A percentile compares a stretch with the other conserved stretches of the same genome.
Conservation (phyloP, 257 asterid genomes). For the Haberlea rhodopensis region DNA sequence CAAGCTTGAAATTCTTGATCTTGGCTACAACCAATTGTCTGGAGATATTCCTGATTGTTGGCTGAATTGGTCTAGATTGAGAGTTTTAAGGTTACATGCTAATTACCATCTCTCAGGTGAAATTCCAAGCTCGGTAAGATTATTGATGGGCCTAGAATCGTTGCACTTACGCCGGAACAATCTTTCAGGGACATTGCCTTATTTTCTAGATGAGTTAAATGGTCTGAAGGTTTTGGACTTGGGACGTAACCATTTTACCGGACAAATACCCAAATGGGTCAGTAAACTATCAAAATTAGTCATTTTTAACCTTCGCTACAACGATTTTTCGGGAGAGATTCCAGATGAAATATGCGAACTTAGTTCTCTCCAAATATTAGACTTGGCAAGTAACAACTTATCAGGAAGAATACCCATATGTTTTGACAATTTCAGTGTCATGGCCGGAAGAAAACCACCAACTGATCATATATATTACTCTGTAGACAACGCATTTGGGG, state of each 20-base stretch:
- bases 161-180: conserved; percentile 34
- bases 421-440: conserved; percentile 23
- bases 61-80: conserved; percentile 28
- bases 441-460: conserved; percentile 21
- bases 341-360: conserved; percentile 32
- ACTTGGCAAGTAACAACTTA: conserved; percentile 31
- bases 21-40: conserved; percentile 26
- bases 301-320: conserved; percentile 29
- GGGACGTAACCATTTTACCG: conserved; percentile 25
- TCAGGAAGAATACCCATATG: conserved; percentile 36
- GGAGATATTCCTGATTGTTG: conserved; percentile 39
- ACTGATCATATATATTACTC: conserved; percentile 21
- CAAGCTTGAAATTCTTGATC: conserved; percentile 20
- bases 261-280: conserved; percentile 29
- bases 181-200: conserved; percentile 28
- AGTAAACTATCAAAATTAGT: conserved; percentile 5
- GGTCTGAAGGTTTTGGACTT: conserved; percentile 27
- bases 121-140: conserved; percentile 30
- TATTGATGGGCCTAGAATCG: conserved; percentile 12
- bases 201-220: conserved; percentile 14
- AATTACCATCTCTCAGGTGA: conserved; percentile 24
- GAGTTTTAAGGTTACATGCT: conserved; percentile 23
- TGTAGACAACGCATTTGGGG: conserved; percentile 10
- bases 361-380: conserved; percentile 21
- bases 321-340: conserved; percentile 27